These are phyloP conservation scores for Lotus japonicus DNA, from an alignment of 306 rosid genomes.

Conservation along the genomic window DNA sequence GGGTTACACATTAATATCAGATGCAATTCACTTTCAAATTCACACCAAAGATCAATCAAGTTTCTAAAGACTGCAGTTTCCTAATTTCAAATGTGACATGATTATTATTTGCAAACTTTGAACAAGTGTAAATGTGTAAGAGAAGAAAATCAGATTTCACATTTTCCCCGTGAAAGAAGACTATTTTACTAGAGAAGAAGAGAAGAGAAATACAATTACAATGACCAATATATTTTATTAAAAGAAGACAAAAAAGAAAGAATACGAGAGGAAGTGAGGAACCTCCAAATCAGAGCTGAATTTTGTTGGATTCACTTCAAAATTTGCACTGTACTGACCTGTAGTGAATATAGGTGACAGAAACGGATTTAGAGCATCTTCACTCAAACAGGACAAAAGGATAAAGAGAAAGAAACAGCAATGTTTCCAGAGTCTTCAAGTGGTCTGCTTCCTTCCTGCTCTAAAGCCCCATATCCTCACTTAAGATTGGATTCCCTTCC, in stretches of 20 bases:
- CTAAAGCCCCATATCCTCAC: no score
- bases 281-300: not conserved
- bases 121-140: not conserved
- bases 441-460: not conserved
- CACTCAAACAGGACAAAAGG: not conserved
- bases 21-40: not conserved
- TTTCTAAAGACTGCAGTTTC: not conserved
- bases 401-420: not conserved
- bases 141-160: not conserved
- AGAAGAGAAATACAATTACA: not conserved
- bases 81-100: not conserved
- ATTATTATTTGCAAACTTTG: constrained; percentile 1
- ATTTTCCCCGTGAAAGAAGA: not conserved
- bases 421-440: not conserved
- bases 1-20: not conserved
- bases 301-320: not conserved
- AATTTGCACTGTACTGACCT: not conserved
- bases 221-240: not conserved
- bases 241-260: not conserved
- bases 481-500: no score
- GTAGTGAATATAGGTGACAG: not conserved
- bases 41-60: not conserved
- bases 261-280: not conserved
- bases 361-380: not conserved
- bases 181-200: not conserved